Conservation (phyloP, 1,284 basidiomycete genomes). For the Rhodotorula sp. region DNA sequence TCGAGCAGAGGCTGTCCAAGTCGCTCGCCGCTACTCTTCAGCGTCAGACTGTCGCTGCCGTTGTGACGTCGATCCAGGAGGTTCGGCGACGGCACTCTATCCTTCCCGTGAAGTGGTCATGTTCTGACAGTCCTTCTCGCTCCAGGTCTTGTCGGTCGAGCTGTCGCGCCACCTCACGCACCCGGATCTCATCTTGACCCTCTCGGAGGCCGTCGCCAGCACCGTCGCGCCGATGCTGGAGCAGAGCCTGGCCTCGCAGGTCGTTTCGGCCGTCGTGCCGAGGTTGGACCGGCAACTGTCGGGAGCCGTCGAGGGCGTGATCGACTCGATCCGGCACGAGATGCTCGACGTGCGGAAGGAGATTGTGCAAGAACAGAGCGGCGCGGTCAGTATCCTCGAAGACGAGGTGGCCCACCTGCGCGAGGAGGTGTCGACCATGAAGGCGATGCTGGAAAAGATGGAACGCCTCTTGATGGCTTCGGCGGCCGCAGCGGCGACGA, state of each 20-base stretch:
- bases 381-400: slow-evolving; percentile 31
- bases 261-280: slow-evolving; percentile 69
- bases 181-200: slow-evolving; percentile 70
- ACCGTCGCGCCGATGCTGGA: slow-evolving; percentile 19
- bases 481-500: not conserved
- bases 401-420: slow-evolving; percentile 31
- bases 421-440: slow-evolving; percentile 26
- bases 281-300: slow-evolving; percentile 67
- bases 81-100: not conserved
- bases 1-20: not conserved
- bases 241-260: slow-evolving; percentile 61
- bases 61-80: not conserved
- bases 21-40: not conserved
- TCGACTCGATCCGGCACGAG: slow-evolving; percentile 69
- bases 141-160: slow-evolving; percentile 67
- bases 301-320: slow-evolving; percentile 70
- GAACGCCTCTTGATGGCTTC: slow-evolving; percentile 17
- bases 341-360: slow-evolving; percentile 51
- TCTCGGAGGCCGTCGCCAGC: slow-evolving; percentile 52
- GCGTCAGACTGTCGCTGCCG: not conserved
- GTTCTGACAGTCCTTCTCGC: not conserved
- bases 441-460: slow-evolving; percentile 31
- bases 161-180: slow-evolving; percentile 71
- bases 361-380: slow-evolving; percentile 39
- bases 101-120: too few species aligned